Conservation (phyloP, 345 rosid genomes). For the Jatropha curcas region DNA sequence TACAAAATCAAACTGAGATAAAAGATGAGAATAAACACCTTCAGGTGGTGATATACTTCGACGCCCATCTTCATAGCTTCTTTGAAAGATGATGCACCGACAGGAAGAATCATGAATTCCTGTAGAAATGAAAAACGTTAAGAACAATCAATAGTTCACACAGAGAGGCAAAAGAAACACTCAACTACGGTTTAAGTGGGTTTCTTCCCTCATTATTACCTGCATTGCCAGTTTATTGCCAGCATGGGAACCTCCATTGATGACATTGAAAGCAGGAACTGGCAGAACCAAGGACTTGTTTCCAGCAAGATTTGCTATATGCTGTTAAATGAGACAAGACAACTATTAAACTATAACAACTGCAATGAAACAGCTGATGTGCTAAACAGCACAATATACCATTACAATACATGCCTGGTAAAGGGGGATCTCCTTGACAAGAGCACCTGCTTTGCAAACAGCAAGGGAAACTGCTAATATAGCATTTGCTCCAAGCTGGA, state of each 20-base stretch:
- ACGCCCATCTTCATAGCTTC: conserved; percentile 83
- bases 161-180: not conserved
- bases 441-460: conserved; percentile 72
- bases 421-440: conserved; percentile 62
- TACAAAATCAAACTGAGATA: not conserved
- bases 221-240: conserved; percentile 75
- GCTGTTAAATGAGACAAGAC: conserved; percentile 28
- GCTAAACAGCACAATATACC: not conserved
- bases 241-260: conserved; percentile 72
- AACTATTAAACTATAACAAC: not conserved
- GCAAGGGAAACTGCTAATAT: conserved; percentile 75
- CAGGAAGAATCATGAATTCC: conserved; percentile 77
- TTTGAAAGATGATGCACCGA: conserved; percentile 64
- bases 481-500: conserved; percentile 76
- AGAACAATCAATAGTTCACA: not conserved
- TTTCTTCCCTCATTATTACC: conserved; percentile 26
- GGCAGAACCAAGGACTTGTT: conserved; percentile 65
- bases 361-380: not conserved
- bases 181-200: not conserved
- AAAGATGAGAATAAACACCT: conserved; percentile 32
- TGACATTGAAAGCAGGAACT: conserved; percentile 70
- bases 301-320: conserved; percentile 71
- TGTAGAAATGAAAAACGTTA: conserved; percentile 21
- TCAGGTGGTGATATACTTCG: conserved; percentile 69
- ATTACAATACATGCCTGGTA: conserved; percentile 46